These are phyloP conservation scores for Pseudogymnoascus sp. DNA, from an alignment of 2,329 filamentous ascomycete genomes.

Conservation along the genomic window DNA sequence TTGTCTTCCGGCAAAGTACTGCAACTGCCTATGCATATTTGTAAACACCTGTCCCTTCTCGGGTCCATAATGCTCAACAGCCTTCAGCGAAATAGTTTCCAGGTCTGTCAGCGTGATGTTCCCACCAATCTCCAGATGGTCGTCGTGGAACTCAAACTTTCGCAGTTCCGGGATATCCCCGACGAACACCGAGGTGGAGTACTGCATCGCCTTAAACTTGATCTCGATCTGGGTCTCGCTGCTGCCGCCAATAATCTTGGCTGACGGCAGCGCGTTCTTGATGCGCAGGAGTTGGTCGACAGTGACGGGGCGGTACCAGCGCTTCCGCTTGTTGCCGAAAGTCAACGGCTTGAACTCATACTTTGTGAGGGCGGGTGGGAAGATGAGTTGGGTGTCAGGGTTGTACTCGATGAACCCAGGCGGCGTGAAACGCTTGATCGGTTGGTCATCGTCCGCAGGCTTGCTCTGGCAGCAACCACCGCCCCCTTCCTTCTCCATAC, in stretches of 20 bases:
- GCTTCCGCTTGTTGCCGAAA: slow-evolving; percentile 91
- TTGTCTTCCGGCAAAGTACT: slow-evolving; percentile 89
- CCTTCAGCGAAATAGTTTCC: slow-evolving; percentile 73
- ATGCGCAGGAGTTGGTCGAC: slow-evolving; percentile 83
- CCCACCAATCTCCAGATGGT: slow-evolving; percentile 82
- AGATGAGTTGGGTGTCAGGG: slow-evolving; percentile 89
- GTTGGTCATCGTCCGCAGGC: slow-evolving; percentile 39
- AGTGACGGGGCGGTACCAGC: slow-evolving; percentile 85
- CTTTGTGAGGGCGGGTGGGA: slow-evolving; percentile 76
- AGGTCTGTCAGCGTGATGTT: slow-evolving; percentile 90
- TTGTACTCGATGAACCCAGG: slow-evolving; percentile 93
- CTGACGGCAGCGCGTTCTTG: slow-evolving; percentile 72
- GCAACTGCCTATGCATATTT: slow-evolving; percentile 88
- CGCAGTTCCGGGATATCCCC: slow-evolving; percentile 86
- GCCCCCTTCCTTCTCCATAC: slow-evolving; percentile 48
- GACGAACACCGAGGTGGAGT: slow-evolving; percentile 81
- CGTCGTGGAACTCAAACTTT: slow-evolving; percentile 69
- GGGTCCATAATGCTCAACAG: slow-evolving; percentile 67
- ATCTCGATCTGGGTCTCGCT: slow-evolving; percentile 97
- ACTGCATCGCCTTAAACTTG: slow-evolving; percentile 93
- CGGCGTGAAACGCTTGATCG: slow-evolving; percentile 64
- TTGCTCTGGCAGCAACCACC: slow-evolving; percentile 61
- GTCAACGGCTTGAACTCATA: slow-evolving; percentile 72
- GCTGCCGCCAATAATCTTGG: slow-evolving; percentile 91
- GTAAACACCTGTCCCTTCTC: slow-evolving; percentile 61